These are phyloP conservation scores for Miscanthus sacchariflorus DNA, from an alignment of 202 grass and related monocot species.

Conservation along the genomic window DNA sequence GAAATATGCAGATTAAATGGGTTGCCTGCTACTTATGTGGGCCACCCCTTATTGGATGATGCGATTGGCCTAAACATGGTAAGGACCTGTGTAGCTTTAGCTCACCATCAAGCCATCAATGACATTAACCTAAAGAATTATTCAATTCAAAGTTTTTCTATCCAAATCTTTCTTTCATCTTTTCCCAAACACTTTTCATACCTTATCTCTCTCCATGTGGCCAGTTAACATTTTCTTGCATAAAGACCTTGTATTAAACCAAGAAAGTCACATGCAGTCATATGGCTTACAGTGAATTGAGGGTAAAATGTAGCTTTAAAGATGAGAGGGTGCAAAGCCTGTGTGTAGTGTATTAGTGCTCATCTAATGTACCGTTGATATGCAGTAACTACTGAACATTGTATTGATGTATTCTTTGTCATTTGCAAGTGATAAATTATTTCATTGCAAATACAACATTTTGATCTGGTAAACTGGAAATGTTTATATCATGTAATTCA, in stretches of 20 bases:
- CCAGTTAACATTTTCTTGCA: conserved; percentile 24
- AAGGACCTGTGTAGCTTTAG: conserved; percentile 29
- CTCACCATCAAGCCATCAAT: conserved; percentile 23
- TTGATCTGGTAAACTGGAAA: conserved; percentile 17
- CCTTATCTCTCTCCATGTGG: conserved; percentile 8
- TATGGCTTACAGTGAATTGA: neutral
- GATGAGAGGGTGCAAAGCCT: neutral
- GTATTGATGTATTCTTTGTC: neutral
- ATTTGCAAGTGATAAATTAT: conserved; percentile 11
- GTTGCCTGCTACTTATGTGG: conserved; percentile 90
- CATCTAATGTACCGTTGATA: neutral
- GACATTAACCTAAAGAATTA: neutral
- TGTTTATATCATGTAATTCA: conserved; percentile 30
- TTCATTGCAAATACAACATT: conserved; percentile 19
- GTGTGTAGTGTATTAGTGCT: neutral
- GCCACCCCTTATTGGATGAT: conserved; percentile 90
- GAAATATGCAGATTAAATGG: conserved; percentile 83
- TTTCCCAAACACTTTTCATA: conserved; percentile 1
- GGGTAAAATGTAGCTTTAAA: neutral
- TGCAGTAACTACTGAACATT: conserved; percentile 25
- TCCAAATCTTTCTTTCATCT: neutral
- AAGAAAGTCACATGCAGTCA: neutral
- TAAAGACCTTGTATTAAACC: conserved; percentile 21
- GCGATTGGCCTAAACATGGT: conserved; percentile 68
- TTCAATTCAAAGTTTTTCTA: conserved; percentile 9